A percentile compares a stretch with the other conserved stretches of the same genome.
Conservation (phyloP, 2,329 filamentous ascomycete species). For the Didymella sp. region DNA sequence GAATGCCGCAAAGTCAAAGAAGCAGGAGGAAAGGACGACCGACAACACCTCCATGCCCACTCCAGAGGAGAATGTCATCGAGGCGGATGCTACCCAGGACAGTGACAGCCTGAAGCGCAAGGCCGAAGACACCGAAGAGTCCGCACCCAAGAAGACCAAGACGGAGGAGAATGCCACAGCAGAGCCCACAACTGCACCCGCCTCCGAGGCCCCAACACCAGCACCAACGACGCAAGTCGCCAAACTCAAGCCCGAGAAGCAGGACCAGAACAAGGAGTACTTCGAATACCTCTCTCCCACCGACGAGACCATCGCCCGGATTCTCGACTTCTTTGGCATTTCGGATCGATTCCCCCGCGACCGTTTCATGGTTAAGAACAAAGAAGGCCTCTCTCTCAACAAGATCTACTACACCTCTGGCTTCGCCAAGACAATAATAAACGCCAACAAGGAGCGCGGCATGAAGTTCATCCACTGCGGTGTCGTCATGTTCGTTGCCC, state of each 20-base stretch:
- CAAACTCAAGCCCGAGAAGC: slow-evolving; percentile 55
- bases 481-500: slow-evolving; percentile 84
- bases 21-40: slow-evolving; percentile 28
- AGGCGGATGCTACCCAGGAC: slow-evolving; percentile 31
- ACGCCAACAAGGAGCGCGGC: slow-evolving; percentile 84
- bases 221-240: slow-evolving; percentile 22
- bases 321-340: slow-evolving; percentile 85
- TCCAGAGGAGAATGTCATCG: slow-evolving; percentile 36
- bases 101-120: slow-evolving; percentile 48
- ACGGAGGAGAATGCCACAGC: slow-evolving; percentile 35
- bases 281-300: slow-evolving; percentile 86
- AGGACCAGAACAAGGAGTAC: slow-evolving; percentile 74
- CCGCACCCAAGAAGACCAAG: slow-evolving; percentile 43
- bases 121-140: slow-evolving; percentile 48
- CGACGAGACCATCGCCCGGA: slow-evolving; percentile 77
- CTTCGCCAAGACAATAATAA: slow-evolving; percentile 83
- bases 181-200: slow-evolving; percentile 22
- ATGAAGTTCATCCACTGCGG: slow-evolving; percentile 97
- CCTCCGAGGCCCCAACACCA: slow-evolving; percentile 21
- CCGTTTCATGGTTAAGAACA: slow-evolving; percentile 96
- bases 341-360: slow-evolving; percentile 85
- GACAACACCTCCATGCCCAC: slow-evolving; percentile 31
- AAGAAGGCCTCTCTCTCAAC: slow-evolving; percentile 83
- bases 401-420: slow-evolving; percentile 95
- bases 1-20: slow-evolving; percentile 36